Conservation (phyloP, 495 filamentous ascomycete genomes). For the Trypethelium eluteriae region DNA sequence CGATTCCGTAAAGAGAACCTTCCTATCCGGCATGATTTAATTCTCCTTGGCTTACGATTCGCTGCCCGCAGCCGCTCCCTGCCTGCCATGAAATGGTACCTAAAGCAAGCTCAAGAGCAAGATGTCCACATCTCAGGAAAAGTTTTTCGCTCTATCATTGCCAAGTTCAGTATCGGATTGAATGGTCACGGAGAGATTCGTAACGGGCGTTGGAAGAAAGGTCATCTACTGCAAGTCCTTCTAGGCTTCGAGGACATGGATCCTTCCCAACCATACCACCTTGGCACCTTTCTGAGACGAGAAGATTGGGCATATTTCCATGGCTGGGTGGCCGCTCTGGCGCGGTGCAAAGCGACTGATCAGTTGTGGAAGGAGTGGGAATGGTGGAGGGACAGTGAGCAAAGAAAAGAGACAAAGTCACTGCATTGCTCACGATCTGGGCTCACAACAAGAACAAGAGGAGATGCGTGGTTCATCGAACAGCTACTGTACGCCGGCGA, state of each 20-base stretch:
- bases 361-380: conserved; percentile 25
- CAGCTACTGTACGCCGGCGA: conserved; percentile 23
- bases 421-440: not conserved
- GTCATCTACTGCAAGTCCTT: conserved; percentile 25
- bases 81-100: conserved; percentile 24
- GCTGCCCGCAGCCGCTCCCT: conserved; percentile 23
- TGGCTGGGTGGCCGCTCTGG: conserved; percentile 28
- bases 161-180: conserved; percentile 27
- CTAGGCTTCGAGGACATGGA: conserved; percentile 22
- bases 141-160: conserved; percentile 26
- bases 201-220: conserved; percentile 25
- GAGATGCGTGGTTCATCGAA: conserved; percentile 29
- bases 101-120: conserved; percentile 16
- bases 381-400: conserved; percentile 19
- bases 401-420: conserved; percentile 14
- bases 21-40: conserved; percentile 14
- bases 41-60: conserved; percentile 24
- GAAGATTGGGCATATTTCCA: conserved; percentile 24
- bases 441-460: conserved; percentile 18
- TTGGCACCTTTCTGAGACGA: conserved; percentile 22
- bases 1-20: conserved; percentile 19
- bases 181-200: conserved; percentile 29
- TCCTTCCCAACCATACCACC: conserved; percentile 23
- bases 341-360: conserved; percentile 21
- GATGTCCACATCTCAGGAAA: conserved; percentile 10